Percentiles rank a stretch among this genome's conserved stretches.
phyloP scores from a whole-genome alignment of 495 filamentous ascomycete genomes.

The Neurospora tetrasperma region DNA sequence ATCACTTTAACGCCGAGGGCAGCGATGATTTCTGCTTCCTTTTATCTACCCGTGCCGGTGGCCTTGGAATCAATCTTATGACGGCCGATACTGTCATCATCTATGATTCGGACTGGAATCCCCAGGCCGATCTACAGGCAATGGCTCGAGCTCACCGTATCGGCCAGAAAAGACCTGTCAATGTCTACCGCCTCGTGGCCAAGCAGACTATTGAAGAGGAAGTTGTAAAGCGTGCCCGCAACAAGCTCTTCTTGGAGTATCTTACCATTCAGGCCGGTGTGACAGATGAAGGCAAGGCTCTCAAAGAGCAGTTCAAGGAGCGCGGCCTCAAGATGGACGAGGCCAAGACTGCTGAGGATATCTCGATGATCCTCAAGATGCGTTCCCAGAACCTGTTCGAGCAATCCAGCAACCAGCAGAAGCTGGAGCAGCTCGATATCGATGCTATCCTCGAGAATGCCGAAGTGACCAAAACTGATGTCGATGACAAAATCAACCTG shows the following conservation, averaged over 20 bases:
- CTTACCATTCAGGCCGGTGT: conserved; percentile 95
- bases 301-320: conserved; percentile 47
- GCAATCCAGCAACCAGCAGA: conserved; percentile 88
- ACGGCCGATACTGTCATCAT: conserved; percentile 96
- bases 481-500: conserved; percentile 51
- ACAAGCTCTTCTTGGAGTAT: conserved; percentile 98
- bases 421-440: conserved; percentile 96
- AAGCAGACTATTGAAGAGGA: conserved; percentile 99
- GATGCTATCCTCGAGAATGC: conserved; percentile 93
- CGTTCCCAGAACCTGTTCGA: conserved; percentile 96
- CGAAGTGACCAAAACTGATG: conserved; percentile 88
- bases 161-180: conserved; percentile 90
- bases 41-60: conserved; percentile 88
- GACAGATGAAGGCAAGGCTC: conserved; percentile 79
- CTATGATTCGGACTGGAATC: conserved; percentile 99
- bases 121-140: conserved; percentile 93
- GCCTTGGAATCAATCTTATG: conserved; percentile 97
- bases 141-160: conserved; percentile 98
- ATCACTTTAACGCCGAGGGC: conserved; percentile 91
- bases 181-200: conserved; percentile 86
- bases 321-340: conserved; percentile 52
- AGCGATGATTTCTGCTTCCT: conserved; percentile 96
- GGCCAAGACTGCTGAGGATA: conserved; percentile 79
- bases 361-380: conserved; percentile 85
- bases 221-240: conserved; percentile 86